phyloP scores from a whole-genome alignment of 768 basidiomycete species.

The Mycena crocata region DNA sequence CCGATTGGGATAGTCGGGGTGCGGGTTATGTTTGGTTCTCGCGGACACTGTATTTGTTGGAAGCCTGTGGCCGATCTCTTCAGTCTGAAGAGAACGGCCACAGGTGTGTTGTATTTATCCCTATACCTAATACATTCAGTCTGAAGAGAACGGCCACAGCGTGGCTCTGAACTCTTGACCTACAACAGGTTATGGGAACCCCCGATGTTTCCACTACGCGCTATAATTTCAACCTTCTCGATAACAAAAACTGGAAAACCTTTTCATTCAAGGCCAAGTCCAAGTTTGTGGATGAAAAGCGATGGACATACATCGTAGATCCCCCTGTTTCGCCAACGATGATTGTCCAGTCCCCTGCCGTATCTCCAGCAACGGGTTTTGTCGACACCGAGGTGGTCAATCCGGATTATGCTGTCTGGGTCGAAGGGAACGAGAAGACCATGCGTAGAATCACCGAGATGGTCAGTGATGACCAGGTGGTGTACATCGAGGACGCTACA shows the following conservation, averaged over 20 bases:
- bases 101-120: too few species aligned
- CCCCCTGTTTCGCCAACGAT: neutral
- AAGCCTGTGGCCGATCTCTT: conserved; percentile 3
- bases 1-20: neutral
- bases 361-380: neutral
- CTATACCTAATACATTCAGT: too few species aligned
- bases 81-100: too few species aligned
- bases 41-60: neutral
- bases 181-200: conserved; percentile 9
- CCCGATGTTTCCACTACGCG: neutral
- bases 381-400: neutral
- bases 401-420: conserved; percentile 1
- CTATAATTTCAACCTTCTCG: neutral
- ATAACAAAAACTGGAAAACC: neutral
- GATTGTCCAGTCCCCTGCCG: neutral
- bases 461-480: conserved; percentile 8
- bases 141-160: conserved; percentile 8
- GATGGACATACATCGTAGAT: neutral
- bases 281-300: conserved; percentile 9
- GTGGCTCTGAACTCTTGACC: conserved; percentile 7
- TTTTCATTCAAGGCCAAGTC: neutral
- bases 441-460: conserved; percentile 7
- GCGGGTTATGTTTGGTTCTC: neutral
- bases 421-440: conserved; percentile 7
- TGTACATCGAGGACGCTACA: neutral